Evolutionary conservation across 257 asterid genomes (phyloP).

Genomic region (Salvia splendens): DNA sequence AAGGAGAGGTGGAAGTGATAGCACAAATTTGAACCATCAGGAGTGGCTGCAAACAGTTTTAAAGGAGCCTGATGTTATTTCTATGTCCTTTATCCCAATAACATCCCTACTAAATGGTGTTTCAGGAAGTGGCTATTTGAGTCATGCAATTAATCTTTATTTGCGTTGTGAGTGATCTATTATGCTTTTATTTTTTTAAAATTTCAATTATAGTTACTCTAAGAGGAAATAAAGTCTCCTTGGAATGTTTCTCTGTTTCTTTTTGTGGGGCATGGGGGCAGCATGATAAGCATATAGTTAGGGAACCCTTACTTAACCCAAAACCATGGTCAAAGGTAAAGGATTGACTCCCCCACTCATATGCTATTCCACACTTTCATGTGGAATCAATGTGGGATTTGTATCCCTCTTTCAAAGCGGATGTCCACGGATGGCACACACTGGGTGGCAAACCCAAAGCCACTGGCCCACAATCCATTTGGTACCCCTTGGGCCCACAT

Average conservation of each 20-base stretch:
- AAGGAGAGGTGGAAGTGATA: constrained; percentile 91
- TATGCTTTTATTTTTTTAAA: constrained; percentile 21
- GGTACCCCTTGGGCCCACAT: no score
- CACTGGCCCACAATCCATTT: no score
- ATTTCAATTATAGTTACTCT: constrained; percentile 10
- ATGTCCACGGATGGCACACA: no score
- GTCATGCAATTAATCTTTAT: constrained; percentile 95
- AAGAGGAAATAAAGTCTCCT: constrained; percentile 19
- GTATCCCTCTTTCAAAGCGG: no score
- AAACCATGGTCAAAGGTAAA: no score
- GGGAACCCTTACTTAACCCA: no score
- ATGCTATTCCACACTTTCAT: no score
- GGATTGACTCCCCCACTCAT: no score
- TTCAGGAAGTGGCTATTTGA: constrained; percentile 91
- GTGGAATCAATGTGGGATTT: no score
- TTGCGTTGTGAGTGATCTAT: constrained; percentile 76
- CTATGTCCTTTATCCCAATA: constrained; percentile 93
- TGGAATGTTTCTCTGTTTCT: constrained; percentile 4
- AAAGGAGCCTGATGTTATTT: constrained; percentile 90
- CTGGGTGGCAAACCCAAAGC: no score
- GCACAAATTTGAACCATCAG: constrained; percentile 59
- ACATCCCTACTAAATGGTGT: constrained; percentile 92
- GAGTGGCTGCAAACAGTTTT: constrained; percentile 92
- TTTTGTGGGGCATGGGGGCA: neutral
- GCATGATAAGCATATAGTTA: no score